These are phyloP conservation scores for Torulaspora maleeae DNA, from an alignment of 805 yeast genomes.

Conservation along the genomic window DNA sequence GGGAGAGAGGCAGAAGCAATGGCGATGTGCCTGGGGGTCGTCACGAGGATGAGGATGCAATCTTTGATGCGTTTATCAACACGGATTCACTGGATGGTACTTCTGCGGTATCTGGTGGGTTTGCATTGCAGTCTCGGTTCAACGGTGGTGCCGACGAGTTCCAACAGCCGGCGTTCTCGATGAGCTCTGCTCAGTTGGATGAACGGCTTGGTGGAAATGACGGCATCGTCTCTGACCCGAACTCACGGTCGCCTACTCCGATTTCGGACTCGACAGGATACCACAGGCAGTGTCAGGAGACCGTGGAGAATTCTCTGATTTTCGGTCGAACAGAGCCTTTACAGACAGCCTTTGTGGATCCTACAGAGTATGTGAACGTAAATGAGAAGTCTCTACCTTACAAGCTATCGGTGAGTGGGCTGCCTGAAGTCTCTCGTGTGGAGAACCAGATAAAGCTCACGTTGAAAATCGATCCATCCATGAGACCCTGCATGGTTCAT, in stretches of 20 bases:
- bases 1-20: not conserved
- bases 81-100: constrained; percentile 19
- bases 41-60: constrained; percentile 23
- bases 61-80: constrained; percentile 25
- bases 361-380: constrained; percentile 28
- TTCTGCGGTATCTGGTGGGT: not conserved
- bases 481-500: constrained; percentile 60
- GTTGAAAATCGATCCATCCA: constrained; percentile 62
- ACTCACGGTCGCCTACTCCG: constrained; percentile 4
- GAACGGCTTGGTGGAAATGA: not conserved
- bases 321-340: constrained; percentile 26
- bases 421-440: constrained; percentile 83
- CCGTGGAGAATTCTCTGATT: constrained; percentile 18
- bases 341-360: constrained; percentile 21
- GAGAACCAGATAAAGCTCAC: constrained; percentile 90
- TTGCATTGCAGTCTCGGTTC: constrained; percentile 1
- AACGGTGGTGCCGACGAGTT: constrained; percentile 1
- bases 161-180: constrained; percentile 5
- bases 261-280: constrained; percentile 8
- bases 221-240: constrained; percentile 1
- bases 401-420: constrained; percentile 49
- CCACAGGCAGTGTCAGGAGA: constrained; percentile 17
- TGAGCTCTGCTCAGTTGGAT: constrained; percentile 5
- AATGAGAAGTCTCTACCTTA: constrained; percentile 38
- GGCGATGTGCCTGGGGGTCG: constrained; percentile 4